Evolutionary conservation across 768 basidiomycete genomes (phyloP).

Genomic region (Zangia roseola): DNA sequence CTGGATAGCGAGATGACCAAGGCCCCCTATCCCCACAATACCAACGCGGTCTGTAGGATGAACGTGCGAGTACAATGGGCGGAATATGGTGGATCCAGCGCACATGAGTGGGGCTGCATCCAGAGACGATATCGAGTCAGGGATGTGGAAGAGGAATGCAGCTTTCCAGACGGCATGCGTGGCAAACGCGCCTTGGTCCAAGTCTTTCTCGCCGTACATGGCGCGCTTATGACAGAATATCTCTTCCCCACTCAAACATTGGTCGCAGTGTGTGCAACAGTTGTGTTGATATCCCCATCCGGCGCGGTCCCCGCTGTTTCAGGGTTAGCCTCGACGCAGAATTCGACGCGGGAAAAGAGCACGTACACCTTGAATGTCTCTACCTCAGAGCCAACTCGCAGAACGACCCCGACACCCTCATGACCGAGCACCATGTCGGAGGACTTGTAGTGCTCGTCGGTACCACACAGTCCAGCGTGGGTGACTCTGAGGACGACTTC

Average conservation of each 20-base stretch:
- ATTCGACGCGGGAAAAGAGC: background rate
- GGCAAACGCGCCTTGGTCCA: conserved; percentile 36
- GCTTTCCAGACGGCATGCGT: conserved; percentile 36
- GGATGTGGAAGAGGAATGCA: conserved; percentile 35
- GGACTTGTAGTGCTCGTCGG: conserved; percentile 35
- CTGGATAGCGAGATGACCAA: conserved; percentile 39
- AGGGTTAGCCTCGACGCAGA: background rate
- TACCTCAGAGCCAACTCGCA: conserved; percentile 33
- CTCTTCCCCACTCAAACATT: conserved; percentile 35
- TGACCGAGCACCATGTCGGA: conserved; percentile 40
- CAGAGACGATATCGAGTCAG: conserved; percentile 29
- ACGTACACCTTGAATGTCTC: conserved; percentile 34
- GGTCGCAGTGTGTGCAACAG: conserved; percentile 33
- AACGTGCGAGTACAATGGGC: conserved; percentile 25
- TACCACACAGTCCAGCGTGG: conserved; percentile 38
- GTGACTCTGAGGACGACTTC: conserved; percentile 33
- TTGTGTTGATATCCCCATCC: conserved; percentile 37
- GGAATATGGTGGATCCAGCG: conserved; percentile 35
- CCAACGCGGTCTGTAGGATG: conserved; percentile 34
- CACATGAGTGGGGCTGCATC: conserved; percentile 39
- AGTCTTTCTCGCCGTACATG: conserved; percentile 25
- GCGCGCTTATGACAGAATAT: conserved; percentile 23
- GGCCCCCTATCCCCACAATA: conserved; percentile 35
- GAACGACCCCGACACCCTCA: conserved; percentile 37
- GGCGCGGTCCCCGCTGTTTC: conserved; percentile 33